Base-by-base conservation (phyloP, 2,329 filamentous ascomycete genomes). In the Arachnomyces sp. region DNA sequence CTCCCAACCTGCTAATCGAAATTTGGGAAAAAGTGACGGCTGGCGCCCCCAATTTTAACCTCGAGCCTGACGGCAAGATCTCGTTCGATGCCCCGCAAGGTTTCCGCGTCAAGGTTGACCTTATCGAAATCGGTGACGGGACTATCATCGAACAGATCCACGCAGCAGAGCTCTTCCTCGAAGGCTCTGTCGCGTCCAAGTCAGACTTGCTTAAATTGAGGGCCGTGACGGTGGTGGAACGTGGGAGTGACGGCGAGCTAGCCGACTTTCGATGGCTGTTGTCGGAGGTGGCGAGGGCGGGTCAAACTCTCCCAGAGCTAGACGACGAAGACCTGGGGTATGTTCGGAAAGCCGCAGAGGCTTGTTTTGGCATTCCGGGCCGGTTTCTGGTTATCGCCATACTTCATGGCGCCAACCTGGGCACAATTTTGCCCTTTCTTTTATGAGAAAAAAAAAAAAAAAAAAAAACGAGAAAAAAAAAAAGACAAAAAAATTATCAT, bases 51-150 rank as follows among this genome's bases (percentile, higher is more conserved):
- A 34, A 34, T 16, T 34, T 34, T 15, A 34, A 15, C 15, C 11
- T 34, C 12, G 32, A 34, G 6, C 15, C 32, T 15, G 36, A 49
- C 38, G 47, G 47, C 44, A 47, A 47, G 38, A 40, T 49, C 28
- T 44, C 38, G 34, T 49, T 44, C 45, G 43, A 49, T 20, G 42
- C 47, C 31, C 37, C 47, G 11, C 47, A 47, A 43, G 47, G 47
- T 29, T 50, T 50, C 28, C 44, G 42, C 4, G 7, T 50, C 16
- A 30, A 38, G 9, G 14, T 50, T 31, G 48, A 50, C 38, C 16
- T 50, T 11, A 43, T 49, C 16, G 38, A 47, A 25, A 38, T 49
- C 18, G 47, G 38, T n/a, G 38, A 29, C 4, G 44, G 44, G 5
- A 15, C 25, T 28, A n/a, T n/a, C n/a, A 38, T 48, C 44, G 42